These are phyloP conservation scores for Kentomonas sorsogonicus DNA, from an alignment of 208 protist genomes.

Conservation along the genomic window DNA sequence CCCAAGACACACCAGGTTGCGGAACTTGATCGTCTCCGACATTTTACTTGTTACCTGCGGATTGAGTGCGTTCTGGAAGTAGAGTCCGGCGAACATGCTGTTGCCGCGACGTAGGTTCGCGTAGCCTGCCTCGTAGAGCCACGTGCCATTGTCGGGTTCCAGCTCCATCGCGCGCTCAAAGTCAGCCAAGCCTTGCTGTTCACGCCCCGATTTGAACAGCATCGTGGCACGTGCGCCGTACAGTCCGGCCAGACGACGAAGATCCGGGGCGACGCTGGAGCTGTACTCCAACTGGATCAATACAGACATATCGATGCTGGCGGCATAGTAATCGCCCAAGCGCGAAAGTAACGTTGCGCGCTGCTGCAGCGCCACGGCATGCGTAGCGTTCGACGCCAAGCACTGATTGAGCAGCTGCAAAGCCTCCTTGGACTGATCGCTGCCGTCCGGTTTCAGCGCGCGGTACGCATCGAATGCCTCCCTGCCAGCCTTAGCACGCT, in stretches of 20 bases:
- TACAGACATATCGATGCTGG: slow-evolving; percentile 58
- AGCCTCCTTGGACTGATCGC: slow-evolving; percentile 29
- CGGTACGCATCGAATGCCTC: slow-evolving; percentile 50
- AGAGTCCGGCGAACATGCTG: slow-evolving; percentile 14
- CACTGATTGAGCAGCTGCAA: slow-evolving; percentile 31
- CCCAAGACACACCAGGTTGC: slow-evolving; percentile 17
- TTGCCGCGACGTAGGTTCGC: slow-evolving; percentile 24
- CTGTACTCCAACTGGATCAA: slow-evolving; percentile 68
- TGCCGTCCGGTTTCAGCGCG: slow-evolving; percentile 26
- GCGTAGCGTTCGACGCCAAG: slow-evolving; percentile 42
- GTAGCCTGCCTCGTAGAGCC: slow-evolving; percentile 72
- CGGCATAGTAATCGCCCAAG: slow-evolving; percentile 25
- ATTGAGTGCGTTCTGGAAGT: slow-evolving; percentile 13
- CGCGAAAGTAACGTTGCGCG: slow-evolving; percentile 33
- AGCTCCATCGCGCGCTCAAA: slow-evolving; percentile 55
- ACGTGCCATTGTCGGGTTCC: slow-evolving; percentile 79
- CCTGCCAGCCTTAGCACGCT: slow-evolving; percentile 7
- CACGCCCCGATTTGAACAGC: slow-evolving; percentile 36
- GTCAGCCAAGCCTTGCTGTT: slow-evolving; percentile 59
- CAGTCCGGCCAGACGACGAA: slow-evolving; percentile 37
- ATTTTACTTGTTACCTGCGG: too few species aligned
- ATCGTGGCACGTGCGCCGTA: slow-evolving; percentile 59
- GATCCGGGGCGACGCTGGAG: slow-evolving; percentile 22
- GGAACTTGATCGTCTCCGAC: slow-evolving; percentile 4
- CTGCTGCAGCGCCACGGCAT: slow-evolving; percentile 39